Conservation (phyloP, 257 asterid genomes). For the Nicotiana attenuata region DNA sequence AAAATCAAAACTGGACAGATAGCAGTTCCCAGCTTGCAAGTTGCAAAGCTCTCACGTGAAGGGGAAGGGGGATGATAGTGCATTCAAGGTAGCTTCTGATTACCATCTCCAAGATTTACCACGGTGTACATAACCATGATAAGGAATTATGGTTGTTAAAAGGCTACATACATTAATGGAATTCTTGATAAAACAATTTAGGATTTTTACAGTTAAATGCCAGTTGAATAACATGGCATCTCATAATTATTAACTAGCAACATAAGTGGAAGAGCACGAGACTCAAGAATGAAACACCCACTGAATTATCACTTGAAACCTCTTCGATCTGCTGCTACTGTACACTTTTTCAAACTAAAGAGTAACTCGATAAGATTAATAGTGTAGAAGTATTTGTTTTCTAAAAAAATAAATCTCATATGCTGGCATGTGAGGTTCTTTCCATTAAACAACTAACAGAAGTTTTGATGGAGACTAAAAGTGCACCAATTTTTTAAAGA, state of each 20-base stretch:
- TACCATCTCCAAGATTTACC: background rate
- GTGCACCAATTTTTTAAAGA: background rate
- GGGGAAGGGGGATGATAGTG: background rate
- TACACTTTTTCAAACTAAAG: background rate
- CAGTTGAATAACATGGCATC: background rate
- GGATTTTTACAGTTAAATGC: background rate
- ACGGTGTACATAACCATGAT: background rate
- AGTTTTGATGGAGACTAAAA: background rate
- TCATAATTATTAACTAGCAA: background rate
- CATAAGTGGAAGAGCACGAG: background rate
- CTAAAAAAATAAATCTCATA: background rate
- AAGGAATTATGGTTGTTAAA: background rate
- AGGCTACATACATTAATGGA: background rate
- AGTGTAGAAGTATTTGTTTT: background rate
- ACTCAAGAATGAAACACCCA: background rate
- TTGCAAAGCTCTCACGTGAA: background rate
- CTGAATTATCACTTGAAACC: background rate
- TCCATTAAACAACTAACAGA: background rate
- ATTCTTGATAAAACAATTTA: background rate
- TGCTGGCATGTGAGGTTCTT: background rate
- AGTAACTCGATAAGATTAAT: background rate
- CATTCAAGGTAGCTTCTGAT: background rate
- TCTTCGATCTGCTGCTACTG: background rate
- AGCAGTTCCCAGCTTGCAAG: background rate
- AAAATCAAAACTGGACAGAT: background rate